These are phyloP conservation scores for Daldinia grandis DNA, from an alignment of 495 filamentous ascomycete genomes.

Conservation along the genomic window DNA sequence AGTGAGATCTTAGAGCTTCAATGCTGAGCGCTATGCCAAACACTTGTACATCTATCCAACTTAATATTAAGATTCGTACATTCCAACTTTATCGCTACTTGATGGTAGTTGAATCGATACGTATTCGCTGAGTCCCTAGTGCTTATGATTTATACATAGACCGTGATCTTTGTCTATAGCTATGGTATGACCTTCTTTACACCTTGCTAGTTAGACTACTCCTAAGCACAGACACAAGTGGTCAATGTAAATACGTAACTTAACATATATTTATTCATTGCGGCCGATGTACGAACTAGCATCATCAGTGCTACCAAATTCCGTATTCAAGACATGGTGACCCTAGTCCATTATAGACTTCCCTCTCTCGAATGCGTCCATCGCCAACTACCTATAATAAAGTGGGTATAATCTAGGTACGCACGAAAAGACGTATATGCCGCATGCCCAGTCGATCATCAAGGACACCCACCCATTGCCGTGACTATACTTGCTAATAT, in stretches of 20 bases:
- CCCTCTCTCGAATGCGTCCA: conserved; percentile 18
- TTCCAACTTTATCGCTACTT: not conserved
- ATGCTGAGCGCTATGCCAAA: not conserved
- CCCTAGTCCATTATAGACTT: conserved; percentile 3
- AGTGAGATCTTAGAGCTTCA: not conserved
- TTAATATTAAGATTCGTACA: not conserved
- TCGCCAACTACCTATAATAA: conserved; percentile 28
- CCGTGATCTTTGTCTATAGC: not conserved
- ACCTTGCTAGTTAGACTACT: not conserved
- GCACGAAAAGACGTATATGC: conserved; percentile 23
- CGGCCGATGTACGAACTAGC: not conserved
- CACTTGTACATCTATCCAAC: not conserved
- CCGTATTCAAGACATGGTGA: conserved; percentile 2
- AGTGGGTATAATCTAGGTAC: conserved; percentile 39
- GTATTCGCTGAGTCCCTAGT: not conserved
- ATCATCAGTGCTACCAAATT: not conserved
- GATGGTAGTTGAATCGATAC: not conserved
- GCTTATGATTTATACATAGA: not conserved
- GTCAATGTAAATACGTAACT: not conserved
- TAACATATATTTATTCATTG: conserved; percentile 2
- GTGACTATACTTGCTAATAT: conserved; percentile 12
- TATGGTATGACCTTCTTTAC: not conserved
- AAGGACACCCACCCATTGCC: conserved; percentile 16
- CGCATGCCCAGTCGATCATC: conserved; percentile 24
- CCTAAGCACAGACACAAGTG: not conserved